phyloP scores from a whole-genome alignment of 1,284 basidiomycete genomes.

The Peniophora sp. region DNA sequence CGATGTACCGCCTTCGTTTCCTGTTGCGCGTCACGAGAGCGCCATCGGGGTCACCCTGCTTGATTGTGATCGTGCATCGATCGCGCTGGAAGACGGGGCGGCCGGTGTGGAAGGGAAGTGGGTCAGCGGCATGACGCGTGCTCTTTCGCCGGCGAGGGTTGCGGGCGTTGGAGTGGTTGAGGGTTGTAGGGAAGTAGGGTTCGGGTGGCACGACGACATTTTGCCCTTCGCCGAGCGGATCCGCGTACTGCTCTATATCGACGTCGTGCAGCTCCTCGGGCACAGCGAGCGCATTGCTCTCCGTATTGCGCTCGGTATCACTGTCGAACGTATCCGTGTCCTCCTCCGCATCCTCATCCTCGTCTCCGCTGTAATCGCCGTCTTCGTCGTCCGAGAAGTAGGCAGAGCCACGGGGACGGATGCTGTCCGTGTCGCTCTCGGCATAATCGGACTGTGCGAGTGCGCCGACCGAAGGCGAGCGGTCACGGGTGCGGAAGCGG shows the following conservation, averaged over 20 bases:
- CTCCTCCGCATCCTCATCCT: conserved; percentile 19
- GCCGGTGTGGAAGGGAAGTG: conserved; percentile 55
- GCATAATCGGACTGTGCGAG: conserved; percentile 61
- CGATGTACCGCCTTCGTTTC: conserved; percentile 70
- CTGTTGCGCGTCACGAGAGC: conserved; percentile 45
- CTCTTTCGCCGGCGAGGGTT: conserved; percentile 54
- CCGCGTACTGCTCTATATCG: conserved; percentile 43
- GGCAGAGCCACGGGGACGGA: conserved; percentile 44
- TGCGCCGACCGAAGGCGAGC: conserved; percentile 65
- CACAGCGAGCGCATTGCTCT: conserved; percentile 64
- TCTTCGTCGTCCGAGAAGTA: conserved; percentile 44
- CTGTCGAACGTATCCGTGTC: conserved; percentile 59
- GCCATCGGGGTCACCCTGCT: conserved; percentile 71
- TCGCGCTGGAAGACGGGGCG: conserved; percentile 87
- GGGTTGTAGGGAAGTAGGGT: conserved; percentile 69
- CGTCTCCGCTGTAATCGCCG: conserved; percentile 22
- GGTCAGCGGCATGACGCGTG: conserved; percentile 39
- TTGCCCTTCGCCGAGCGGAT: conserved; percentile 80
- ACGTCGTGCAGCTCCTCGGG: conserved; percentile 30
- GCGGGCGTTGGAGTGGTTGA: conserved; percentile 39
- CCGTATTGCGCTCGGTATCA: conserved; percentile 67
- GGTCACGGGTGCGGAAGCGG: conserved; percentile 51
- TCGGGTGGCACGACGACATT: conserved; percentile 82
- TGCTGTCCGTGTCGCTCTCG: conserved; percentile 49
- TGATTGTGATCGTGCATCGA: conserved; percentile 85